Base-by-base conservation (phyloP, 1,284 basidiomycete species). In the Coniferiporia sulphurascens region DNA sequence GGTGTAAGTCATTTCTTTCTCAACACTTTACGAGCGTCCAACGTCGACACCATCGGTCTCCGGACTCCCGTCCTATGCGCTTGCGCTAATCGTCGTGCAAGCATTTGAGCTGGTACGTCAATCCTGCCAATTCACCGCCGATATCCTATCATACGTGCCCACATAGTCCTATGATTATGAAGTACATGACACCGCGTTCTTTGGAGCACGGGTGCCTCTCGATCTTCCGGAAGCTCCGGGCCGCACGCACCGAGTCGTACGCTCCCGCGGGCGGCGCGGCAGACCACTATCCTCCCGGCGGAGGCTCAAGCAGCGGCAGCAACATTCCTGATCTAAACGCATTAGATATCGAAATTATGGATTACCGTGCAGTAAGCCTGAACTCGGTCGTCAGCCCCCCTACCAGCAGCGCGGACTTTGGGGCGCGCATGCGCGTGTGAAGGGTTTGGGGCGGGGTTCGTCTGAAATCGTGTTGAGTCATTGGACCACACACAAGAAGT, bases 91-190 rank as follows among this genome's bases (percentile, higher is more conserved):
- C 8, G 7, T 44, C 22, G 60, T 58, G 36, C 60, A 61, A 36
- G 5, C 52, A 1, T 36, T 61, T 35, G 60, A 61, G 32, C 35
- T 60, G 22, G 60, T 61, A 58, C 5, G 56, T 61, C 44, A n/a
- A 2, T 32, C 21, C 27, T 5, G 27, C 5, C 3, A 27, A 27
- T 27, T 27, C 19, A 3, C 9, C 6, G 9, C 15, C 12, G 12
- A 17, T 12, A 48, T 32, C 27, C 34, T 12, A 8, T 10, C 19
- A 35, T 13, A 32, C 8, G 10, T 32, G 45, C 32, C 22, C 15
- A n/a, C 22, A 44, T 15, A 32, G 13, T 13, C 38, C 15, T 17
- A 10, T 55, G 52, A 22, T 50, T 22, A 34, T 59, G 19, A 36
- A 55, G 12, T 53, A 59, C 38, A 52, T 59, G 22, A 52, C 58